Conservation (phyloP, 208 protist genomes). For the Endotrypanum monterogeii region DNA sequence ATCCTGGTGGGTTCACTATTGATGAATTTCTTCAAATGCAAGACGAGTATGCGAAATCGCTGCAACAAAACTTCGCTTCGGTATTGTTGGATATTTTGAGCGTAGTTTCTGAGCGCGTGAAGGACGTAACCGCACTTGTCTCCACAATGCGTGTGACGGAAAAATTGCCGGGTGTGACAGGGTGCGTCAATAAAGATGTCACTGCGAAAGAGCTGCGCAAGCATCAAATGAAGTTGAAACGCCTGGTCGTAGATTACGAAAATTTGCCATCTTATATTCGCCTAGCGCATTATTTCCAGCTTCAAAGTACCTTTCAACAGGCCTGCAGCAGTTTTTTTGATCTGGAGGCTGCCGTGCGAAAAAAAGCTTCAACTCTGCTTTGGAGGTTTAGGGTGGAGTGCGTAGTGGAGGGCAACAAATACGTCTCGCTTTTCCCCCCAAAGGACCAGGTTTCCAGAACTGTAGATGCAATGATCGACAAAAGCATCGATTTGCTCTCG, state of each 20-base stretch:
- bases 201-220: constrained; percentile 60
- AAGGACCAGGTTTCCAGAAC: constrained; percentile 42
- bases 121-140: not conserved
- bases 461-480: constrained; percentile 39
- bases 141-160: constrained; percentile 23
- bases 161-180: constrained; percentile 38
- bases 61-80: constrained; percentile 62
- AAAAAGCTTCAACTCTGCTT: constrained; percentile 30
- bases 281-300: constrained; percentile 75
- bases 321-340: constrained; percentile 60
- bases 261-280: constrained; percentile 79
- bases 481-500: constrained; percentile 34
- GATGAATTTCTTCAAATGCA: constrained; percentile 41
- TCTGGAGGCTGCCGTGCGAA: constrained; percentile 47
- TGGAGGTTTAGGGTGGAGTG: constrained; percentile 80
- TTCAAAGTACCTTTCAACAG: constrained; percentile 75
- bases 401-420: constrained; percentile 41
- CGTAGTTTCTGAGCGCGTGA: constrained; percentile 41
- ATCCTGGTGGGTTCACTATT: constrained; percentile 11
- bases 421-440: constrained; percentile 47
- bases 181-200: constrained; percentile 89
- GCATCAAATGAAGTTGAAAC: constrained; percentile 71
- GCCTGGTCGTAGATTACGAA: constrained; percentile 78
- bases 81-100: constrained; percentile 43
- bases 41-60: constrained; percentile 32